Conservation (phyloP, 202 grass and related monocot species). For the Panicum virgatum region DNA sequence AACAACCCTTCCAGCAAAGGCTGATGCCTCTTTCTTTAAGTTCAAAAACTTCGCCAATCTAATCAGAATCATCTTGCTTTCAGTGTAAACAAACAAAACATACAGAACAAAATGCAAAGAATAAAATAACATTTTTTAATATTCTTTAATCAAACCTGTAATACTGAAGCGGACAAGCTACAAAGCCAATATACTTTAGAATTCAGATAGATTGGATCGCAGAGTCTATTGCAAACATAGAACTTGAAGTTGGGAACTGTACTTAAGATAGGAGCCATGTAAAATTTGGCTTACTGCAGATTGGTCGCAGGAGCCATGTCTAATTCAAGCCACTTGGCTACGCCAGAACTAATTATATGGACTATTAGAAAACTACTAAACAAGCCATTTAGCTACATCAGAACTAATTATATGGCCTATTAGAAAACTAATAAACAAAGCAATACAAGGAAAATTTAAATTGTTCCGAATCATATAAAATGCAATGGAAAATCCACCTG, state of each 20-base stretch:
- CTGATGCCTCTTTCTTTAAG: constrained; percentile 88
- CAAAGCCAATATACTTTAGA: neutral
- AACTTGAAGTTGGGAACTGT: constrained; percentile 3
- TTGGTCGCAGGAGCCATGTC: neutral
- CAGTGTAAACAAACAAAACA: constrained; percentile 25
- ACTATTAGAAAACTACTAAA: neutral
- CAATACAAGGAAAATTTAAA: constrained; percentile 4
- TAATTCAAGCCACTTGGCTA: neutral
- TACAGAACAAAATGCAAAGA: constrained; percentile 30
- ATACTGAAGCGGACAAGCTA: neutral
- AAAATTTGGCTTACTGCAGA: neutral
- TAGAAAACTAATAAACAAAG: neutral
- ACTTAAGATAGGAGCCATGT: neutral
- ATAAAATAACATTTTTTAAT: constrained; percentile 8
- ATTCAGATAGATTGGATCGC: neutral
- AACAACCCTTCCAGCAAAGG: constrained; percentile 80
- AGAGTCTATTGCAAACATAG: neutral
- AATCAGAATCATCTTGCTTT: constrained; percentile 35
- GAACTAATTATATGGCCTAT: neutral
- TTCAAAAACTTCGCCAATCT: constrained; percentile 64
- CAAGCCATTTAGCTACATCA: neutral
- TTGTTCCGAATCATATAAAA: neutral
- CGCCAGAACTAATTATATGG: neutral
- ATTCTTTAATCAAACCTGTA: constrained; percentile 12
- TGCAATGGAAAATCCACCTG: neutral